Evolutionary conservation across 345 rosid species (phyloP).

Genomic region (Cochlearia excelsa): DNA sequence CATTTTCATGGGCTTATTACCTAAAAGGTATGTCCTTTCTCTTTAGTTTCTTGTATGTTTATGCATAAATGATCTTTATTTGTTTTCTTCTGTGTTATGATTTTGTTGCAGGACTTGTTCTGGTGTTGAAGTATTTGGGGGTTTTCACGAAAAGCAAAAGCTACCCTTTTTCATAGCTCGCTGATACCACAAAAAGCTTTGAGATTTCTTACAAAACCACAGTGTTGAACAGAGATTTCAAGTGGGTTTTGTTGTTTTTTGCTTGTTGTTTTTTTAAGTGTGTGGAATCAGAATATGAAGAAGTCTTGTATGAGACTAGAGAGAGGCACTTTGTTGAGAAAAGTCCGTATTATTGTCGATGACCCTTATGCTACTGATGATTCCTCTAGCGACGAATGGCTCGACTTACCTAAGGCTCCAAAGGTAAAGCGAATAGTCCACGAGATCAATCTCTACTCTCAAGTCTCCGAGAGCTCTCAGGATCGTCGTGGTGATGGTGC

Average conservation of each 20-base stretch:
- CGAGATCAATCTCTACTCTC: constrained; percentile 47
- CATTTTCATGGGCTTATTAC: constrained; percentile 89
- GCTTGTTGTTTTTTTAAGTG: constrained; percentile 19
- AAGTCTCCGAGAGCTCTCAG: constrained; percentile 31
- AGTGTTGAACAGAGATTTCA: constrained; percentile 25
- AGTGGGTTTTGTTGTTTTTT: constrained; percentile 3
- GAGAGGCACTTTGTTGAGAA: constrained; percentile 35
- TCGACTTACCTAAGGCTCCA: constrained; percentile 12
- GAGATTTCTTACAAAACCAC: constrained; percentile 50
- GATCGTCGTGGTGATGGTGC: constrained; percentile 50
- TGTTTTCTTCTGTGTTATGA: constrained; percentile 2
- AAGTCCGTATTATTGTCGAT: constrained; percentile 52
- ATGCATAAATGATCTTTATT: constrained; percentile 1
- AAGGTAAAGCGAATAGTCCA: constrained; percentile 50
- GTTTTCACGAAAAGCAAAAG: constrained; percentile 58
- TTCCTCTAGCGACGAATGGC: constrained; percentile 69
- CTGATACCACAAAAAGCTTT: constrained; percentile 14
- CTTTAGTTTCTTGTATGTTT: not conserved
- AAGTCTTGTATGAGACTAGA: constrained; percentile 22
- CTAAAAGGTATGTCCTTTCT: constrained; percentile 50
- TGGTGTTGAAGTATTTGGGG: constrained; percentile 65
- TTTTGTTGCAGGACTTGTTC: constrained; percentile 63
- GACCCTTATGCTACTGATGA: constrained; percentile 90
- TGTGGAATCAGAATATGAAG: constrained; percentile 20
- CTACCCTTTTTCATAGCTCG: constrained; percentile 46